phyloP scores from a whole-genome alignment of 257 asterid species.

The Agastache rugosa region DNA sequence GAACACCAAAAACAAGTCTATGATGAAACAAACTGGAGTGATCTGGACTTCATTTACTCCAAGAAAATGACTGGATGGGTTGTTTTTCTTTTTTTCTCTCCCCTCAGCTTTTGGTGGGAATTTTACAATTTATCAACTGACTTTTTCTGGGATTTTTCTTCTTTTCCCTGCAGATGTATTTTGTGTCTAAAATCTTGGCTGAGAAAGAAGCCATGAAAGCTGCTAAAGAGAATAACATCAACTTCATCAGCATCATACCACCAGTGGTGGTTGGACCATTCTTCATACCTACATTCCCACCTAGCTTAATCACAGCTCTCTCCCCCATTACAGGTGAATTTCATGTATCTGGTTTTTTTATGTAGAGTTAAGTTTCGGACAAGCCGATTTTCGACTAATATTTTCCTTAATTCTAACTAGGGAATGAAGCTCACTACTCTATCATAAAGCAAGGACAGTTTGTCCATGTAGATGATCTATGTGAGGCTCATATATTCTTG shows the following conservation, averaged over 20 bases:
- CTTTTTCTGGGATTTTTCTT: neutral
- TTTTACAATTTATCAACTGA: conserved; percentile 8
- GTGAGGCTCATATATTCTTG: conserved; percentile 91
- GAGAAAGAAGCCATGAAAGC: conserved; percentile 75
- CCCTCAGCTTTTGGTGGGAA: neutral
- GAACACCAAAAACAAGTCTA: conserved; percentile 60
- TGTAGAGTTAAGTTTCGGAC: neutral
- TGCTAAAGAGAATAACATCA: conserved; percentile 61
- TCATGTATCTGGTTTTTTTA: neutral
- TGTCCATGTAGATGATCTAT: conserved; percentile 86
- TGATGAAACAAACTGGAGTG: conserved; percentile 78
- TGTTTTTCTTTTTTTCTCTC: neutral
- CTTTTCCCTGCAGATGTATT: conserved; percentile 71
- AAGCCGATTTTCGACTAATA: conserved; percentile 7
- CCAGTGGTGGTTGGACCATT: conserved; percentile 91
- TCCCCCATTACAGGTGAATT: conserved; percentile 73
- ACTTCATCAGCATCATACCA: conserved; percentile 81
- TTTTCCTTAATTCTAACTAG: conserved; percentile 38
- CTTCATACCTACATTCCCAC: conserved; percentile 77
- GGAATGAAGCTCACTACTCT: conserved; percentile 82
- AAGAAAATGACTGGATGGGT: conserved; percentile 98
- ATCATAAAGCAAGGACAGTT: conserved; percentile 85
- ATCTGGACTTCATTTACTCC: conserved; percentile 76
- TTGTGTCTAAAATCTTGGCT: conserved; percentile 77
- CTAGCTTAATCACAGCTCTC: conserved; percentile 88